Base-by-base conservation (phyloP, 768 basidiomycete genomes). In the Russula abietina region DNA sequence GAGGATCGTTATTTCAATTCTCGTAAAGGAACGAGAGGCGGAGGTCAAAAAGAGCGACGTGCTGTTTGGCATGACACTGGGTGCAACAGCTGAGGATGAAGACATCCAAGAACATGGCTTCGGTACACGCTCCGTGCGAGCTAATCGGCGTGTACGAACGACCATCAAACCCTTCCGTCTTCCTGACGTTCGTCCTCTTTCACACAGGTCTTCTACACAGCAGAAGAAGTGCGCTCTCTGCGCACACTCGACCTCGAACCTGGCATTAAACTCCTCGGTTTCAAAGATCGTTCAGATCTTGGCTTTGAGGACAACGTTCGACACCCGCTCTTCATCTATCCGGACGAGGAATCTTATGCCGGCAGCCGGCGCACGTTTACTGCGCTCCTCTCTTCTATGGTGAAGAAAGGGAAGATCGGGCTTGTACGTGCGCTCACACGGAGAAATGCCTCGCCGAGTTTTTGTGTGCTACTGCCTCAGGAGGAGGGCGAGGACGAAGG, bases 291-390 rank as follows among this genome's bases (percentile, higher is more conserved):
- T 14, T 73, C 73, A 6, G 80, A 88, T 66, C 79, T 98, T 1
- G 75, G 75, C 1, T 89, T 95, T 67, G 89, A 94, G 71, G 92
- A 98, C 71, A 96, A 95, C 67, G 74, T 97, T 70, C 96, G 93
- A 70, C 94, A 98, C 74, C 87, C 94, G 0, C 74, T 84, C 51
- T 98, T 98, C 72, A 83, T 98, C 59, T 91, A 93, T 72, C 97
- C 97, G 0, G 87, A 95, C 69, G 97, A 99, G 72, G 76, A 91
- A 87, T 73, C 82, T 32, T 96, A 88, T 74, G 83, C 91, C 10
- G 97, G 97, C 9, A 95, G 92, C 73, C 97, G 89, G 67, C 83
- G 96, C 45, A 91, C 95, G 0, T 98, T 98, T 73, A 85, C 81
- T 16, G 92, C 97, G 0, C 78, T 99, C 4, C 79, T 98, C 38